A percentile compares a stretch with the other conserved stretches of the same genome.
These are phyloP conservation scores for Candida boidinii DNA, from an alignment of 805 yeast genomes.

Conservation along the genomic window DNA sequence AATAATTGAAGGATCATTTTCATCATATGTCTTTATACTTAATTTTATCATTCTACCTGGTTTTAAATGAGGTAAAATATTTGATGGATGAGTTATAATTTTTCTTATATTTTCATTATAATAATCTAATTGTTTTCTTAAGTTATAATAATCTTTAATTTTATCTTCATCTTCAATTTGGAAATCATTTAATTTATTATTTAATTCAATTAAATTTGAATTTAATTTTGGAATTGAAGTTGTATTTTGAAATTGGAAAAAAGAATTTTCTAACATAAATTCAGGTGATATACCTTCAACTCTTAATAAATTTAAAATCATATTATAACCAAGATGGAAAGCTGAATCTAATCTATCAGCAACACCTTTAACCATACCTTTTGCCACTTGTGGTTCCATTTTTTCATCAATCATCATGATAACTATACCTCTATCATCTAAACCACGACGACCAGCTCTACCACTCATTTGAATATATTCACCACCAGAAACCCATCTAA, in stretches of 20 bases:
- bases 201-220: constrained; percentile 46
- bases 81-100: constrained; percentile 86
- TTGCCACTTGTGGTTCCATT: constrained; percentile 99
- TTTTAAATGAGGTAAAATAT: constrained; percentile 74
- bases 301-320: constrained; percentile 91
- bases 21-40: constrained; percentile 31
- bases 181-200: constrained; percentile 37
- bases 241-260: constrained; percentile 91
- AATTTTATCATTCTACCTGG: constrained; percentile 80
- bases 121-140: constrained; percentile 58
- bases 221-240: constrained; percentile 85
- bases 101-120: constrained; percentile 73
- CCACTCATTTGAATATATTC: constrained; percentile 99
- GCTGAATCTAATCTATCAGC: constrained; percentile 98
- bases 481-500: constrained; percentile 99
- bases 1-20: no score
- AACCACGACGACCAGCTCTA: constrained; percentile 99
- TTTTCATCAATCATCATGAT: constrained; percentile 99
- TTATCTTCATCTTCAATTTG: constrained; percentile 65
- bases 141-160: constrained; percentile 73
- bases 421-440: constrained; percentile 98
- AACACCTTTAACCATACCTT: constrained; percentile 98
- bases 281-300: constrained; percentile 99
- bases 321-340: constrained; percentile 93
- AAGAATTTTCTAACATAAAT: constrained; percentile 90